Conservation (phyloP, 2,329 filamentous ascomycete genomes). For the Parasarocladium wereldwijsianum region DNA sequence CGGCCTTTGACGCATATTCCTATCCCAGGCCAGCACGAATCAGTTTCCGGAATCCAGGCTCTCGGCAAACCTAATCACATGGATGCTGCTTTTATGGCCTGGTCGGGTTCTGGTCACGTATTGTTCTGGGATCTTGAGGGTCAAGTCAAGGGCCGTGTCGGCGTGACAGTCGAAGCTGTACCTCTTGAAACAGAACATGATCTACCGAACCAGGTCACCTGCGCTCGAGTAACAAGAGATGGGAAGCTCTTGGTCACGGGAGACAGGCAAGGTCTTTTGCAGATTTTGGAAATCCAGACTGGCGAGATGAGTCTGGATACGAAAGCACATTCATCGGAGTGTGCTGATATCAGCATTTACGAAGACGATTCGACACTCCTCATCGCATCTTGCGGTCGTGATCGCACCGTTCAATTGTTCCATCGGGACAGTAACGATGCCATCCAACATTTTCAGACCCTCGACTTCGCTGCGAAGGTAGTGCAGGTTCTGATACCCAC, state of each 20-base stretch:
- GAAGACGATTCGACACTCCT: constrained; percentile 47
- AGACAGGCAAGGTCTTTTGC: constrained; percentile 74
- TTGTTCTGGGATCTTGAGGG: constrained; percentile 74
- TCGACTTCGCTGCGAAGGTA: constrained; percentile 85
- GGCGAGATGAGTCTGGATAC: constrained; percentile 52
- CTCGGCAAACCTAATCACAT: constrained; percentile 44
- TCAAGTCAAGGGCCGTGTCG: constrained; percentile 45
- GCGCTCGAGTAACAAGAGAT: constrained; percentile 43
- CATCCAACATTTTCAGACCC: constrained; percentile 75
- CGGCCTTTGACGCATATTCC: constrained; percentile 30
- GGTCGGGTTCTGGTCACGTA: constrained; percentile 68
- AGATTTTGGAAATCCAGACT: constrained; percentile 48
- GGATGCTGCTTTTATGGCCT: constrained; percentile 70
- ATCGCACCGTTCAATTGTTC: constrained; percentile 91
- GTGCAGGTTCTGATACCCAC: constrained; percentile 60
- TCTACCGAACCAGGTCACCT: constrained; percentile 41
- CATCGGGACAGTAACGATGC: constrained; percentile 36
- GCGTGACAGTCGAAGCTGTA: constrained; percentile 54
- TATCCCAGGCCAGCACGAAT: constrained; percentile 47
- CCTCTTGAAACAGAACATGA: constrained; percentile 35
- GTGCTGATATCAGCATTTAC: constrained; percentile 65
- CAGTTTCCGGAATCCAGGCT: constrained; percentile 59
- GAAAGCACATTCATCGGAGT: constrained; percentile 76
- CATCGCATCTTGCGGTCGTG: constrained; percentile 71
- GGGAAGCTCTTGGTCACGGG: constrained; percentile 63